Base-by-base conservation (phyloP, 805 yeast genomes). In the Groenewaldozyma tartarivorans region DNA sequence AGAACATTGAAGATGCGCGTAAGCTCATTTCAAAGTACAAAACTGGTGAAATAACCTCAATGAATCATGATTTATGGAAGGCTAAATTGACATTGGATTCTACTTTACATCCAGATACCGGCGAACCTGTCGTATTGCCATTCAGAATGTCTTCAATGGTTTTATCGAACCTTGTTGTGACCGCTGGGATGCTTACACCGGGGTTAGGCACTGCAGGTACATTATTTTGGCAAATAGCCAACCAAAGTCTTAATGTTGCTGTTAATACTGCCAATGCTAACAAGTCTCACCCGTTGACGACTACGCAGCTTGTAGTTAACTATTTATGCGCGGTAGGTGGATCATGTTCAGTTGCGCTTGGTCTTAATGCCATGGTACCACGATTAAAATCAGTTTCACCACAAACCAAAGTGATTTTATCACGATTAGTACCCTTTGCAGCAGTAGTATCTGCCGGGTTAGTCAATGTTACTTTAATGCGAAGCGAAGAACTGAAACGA, bases 391-490 rank as follows among this genome's bases (percentile, higher is more conserved):
- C 71, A 26, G 57, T 92, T n/a, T 60, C 73, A n/a, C 78, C 94
- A 1, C 67, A 67, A 44, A 76, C 96, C 2, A 77, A 69, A 55
- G 63, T 80, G 51, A 69, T 88, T 22, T 63, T 92, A 42, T 80
- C 88, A 33, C 79, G 99, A 50, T 69, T 92, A 43, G 95, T 92
- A 9, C 99, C 99, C 4, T 92, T 92, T 66, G 97, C 97, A 0
- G 99, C 99, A 1, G 99, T 92, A 27, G 96, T 88, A 1, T 79
- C 92, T 39, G 99, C 99, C 1, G 97, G 98, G 57, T 70, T 92
- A 26, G 94, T 87, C 31, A 92, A 92, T 52, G 96, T 92, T n/a
- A 86, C 85, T 55, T 71, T 94, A 45, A 92, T 92, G 98, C 77
- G 99, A 66, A 77, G 90, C 43, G 94, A 88, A 61, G 99, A 92